These are phyloP conservation scores for Ustilago tritici DNA, from an alignment of 1,284 basidiomycete genomes.

Conservation along the genomic window DNA sequence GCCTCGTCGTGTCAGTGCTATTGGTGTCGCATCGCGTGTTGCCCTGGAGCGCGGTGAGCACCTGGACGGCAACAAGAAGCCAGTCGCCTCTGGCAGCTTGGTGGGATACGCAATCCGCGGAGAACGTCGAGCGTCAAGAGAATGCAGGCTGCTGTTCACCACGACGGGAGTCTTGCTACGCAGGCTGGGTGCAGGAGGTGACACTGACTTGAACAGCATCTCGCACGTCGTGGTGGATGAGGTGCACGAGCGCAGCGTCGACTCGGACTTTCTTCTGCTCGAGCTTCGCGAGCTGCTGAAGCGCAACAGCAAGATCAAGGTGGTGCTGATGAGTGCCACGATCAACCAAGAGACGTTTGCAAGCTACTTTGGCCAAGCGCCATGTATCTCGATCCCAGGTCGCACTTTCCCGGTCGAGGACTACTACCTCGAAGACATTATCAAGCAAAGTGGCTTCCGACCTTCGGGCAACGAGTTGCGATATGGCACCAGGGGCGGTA, in stretches of 20 bases:
- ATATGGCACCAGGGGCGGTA: conserved; percentile 55
- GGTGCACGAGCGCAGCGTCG: conserved; percentile 90
- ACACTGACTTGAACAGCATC: conserved; percentile 79
- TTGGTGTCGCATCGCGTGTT: conserved; percentile 88
- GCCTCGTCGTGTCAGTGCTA: conserved; percentile 87
- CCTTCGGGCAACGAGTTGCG: conserved; percentile 64
- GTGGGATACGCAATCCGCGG: conserved; percentile 92
- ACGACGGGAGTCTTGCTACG: conserved; percentile 91
- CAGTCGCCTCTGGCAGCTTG: conserved; percentile 63
- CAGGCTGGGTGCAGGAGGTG: conserved; percentile 77
- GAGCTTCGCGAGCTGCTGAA: conserved; percentile 81
- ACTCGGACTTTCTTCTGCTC: conserved; percentile 89
- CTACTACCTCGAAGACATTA: conserved; percentile 66
- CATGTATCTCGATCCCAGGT: conserved; percentile 85
- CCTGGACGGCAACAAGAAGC: conserved; percentile 69
- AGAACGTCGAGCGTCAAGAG: conserved; percentile 77
- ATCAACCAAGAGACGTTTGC: conserved; percentile 56
- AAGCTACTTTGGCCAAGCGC: conserved; percentile 74
- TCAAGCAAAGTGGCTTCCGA: conserved; percentile 46
- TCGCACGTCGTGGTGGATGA: conserved; percentile 93
- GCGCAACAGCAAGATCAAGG: conserved; percentile 79
- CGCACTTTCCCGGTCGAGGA: conserved; percentile 66
- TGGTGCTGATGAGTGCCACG: conserved; percentile 73
- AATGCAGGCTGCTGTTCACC: conserved; percentile 81
- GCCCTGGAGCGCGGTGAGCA: conserved; percentile 86